Base-by-base conservation (phyloP, 768 basidiomycete genomes). In the Panaeolus papilionaceus region DNA sequence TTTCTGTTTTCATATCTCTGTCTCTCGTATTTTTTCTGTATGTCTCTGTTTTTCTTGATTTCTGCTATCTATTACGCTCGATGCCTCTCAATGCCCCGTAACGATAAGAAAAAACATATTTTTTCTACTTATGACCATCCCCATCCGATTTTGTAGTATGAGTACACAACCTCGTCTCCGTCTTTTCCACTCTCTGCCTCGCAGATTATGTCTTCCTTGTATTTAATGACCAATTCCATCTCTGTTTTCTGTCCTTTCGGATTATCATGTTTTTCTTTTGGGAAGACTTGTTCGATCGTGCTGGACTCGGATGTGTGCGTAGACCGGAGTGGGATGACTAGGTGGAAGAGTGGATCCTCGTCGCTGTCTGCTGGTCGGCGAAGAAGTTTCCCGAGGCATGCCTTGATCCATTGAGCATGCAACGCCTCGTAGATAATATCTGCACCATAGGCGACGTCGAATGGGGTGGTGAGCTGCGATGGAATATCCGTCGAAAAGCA, bases 381-480 rank as follows among this genome's bases (percentile, higher is more conserved):
- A 6, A 95, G 83, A 16, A 88, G 80, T 14, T 67, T 79, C 26
- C 74, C 75, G 8, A 93, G 85, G 62, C 90, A 92, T 0, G 75
- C 72, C 69, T 85, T 87, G 70, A 95, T 91, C 91, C 90, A 94
- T 0, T 74, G 61, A 0, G 91, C 89, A 74, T 95, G 93, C 33
- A 84, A 77, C 0, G 87, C 80, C 71, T 94, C 88, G 78, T 95
- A 96, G 5, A 95, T 79, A 66, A 95, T 88, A 72, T 96, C 93
- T n/a, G 94, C 92, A 0, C 90, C 94, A 28, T 94, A 81, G 11
- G 95, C 79, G 10, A 93, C 72, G 66, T 94, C 89, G 77, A 92
- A 95, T 0, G 84, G 79, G 38, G 70, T 65, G 42, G 81, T 73
- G 8, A 85, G 74, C 14, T 61, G 14, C 0, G 79, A 75, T 38